Percentiles rank a stretch among this genome's conserved stretches.
phyloP scores from a whole-genome alignment of 345 rosid species.

The Xanthoceras sorbifolium region DNA sequence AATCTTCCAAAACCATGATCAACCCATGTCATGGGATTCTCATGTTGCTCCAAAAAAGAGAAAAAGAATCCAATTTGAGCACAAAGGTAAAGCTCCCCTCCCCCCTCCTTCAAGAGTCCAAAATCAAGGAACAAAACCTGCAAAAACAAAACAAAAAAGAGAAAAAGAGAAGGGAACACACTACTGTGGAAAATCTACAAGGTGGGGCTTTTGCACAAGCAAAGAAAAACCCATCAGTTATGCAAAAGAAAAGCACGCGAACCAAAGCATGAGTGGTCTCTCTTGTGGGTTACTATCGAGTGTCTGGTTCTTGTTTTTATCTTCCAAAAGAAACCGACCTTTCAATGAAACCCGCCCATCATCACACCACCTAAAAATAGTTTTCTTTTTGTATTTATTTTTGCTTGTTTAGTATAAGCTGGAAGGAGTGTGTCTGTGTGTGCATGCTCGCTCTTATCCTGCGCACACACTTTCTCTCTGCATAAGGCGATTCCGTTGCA shows the following conservation, averaged over 20 bases:
- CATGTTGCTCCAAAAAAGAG: conserved; percentile 17
- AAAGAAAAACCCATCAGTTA: conserved; percentile 40
- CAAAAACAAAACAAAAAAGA: conserved; percentile 16
- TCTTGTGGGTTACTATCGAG: conserved; percentile 3
- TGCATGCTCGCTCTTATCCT: conserved; percentile 69
- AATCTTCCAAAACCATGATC: conserved; percentile 28
- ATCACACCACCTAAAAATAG: conserved; percentile 5
- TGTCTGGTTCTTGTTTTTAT: conserved; percentile 22
- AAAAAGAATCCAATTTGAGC: conserved; percentile 28
- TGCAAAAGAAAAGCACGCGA: conserved; percentile 58
- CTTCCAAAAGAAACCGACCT: conserved; percentile 53
- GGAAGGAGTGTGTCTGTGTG: not conserved
- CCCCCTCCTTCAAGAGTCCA: conserved; percentile 32
- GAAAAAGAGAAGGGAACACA: conserved; percentile 18
- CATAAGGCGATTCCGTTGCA: conserved; percentile 72
- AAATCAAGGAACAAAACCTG: conserved; percentile 67
- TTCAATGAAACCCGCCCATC: conserved; percentile 43
- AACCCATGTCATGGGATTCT: conserved; percentile 44
- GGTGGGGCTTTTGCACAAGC: conserved; percentile 48
- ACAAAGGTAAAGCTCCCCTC: conserved; percentile 18
- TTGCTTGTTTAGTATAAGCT: too few species aligned
- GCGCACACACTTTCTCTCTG: conserved; percentile 67
- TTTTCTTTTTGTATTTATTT: not conserved
- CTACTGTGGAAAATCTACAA: conserved; percentile 26
- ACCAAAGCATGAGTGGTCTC: conserved; percentile 41